phyloP scores from a whole-genome alignment of 1,139 yeast species.

The Kodamaea alishanica region DNA sequence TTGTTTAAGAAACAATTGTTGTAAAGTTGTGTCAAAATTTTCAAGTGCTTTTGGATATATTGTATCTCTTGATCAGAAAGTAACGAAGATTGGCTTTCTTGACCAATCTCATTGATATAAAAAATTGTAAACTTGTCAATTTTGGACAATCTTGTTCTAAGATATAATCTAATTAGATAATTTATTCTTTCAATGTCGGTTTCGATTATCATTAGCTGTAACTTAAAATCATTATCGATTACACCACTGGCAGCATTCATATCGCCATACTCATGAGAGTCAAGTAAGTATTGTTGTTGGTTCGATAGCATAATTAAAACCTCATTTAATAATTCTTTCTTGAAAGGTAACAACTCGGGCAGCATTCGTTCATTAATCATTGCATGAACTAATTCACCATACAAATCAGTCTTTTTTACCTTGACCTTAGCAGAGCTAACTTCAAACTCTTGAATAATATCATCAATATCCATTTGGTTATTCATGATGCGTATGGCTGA shows the following conservation, averaged over 20 bases:
- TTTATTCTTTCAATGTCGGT: constrained; percentile 87
- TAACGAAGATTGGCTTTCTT: constrained; percentile 22
- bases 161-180: constrained; percentile 72
- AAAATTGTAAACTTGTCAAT: constrained; percentile 65
- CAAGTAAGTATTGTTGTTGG: constrained; percentile 74
- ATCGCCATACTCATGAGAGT: constrained; percentile 49
- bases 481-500: constrained; percentile 4
- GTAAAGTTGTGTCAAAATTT: constrained; percentile 61
- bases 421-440: constrained; percentile 16
- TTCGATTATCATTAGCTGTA: constrained; percentile 79
- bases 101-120: constrained; percentile 35
- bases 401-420: constrained; percentile 14
- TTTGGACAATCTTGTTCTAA: constrained; percentile 71
- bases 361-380: constrained; percentile 86
- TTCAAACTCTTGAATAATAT: constrained; percentile 64
- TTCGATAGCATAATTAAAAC: constrained; percentile 56
- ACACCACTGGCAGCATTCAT: constrained; percentile 38
- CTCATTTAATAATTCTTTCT: constrained; percentile 53
- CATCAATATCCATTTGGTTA: constrained; percentile 54
- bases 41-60: constrained; percentile 58
- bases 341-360: constrained; percentile 77
- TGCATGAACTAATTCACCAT: constrained; percentile 47
- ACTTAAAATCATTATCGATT: constrained; percentile 60
- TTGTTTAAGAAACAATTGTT: constrained; percentile 62
- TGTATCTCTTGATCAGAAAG: constrained; percentile 59